Base-by-base conservation (phyloP, 345 rosid species). In the Syzygium oleosum region DNA sequence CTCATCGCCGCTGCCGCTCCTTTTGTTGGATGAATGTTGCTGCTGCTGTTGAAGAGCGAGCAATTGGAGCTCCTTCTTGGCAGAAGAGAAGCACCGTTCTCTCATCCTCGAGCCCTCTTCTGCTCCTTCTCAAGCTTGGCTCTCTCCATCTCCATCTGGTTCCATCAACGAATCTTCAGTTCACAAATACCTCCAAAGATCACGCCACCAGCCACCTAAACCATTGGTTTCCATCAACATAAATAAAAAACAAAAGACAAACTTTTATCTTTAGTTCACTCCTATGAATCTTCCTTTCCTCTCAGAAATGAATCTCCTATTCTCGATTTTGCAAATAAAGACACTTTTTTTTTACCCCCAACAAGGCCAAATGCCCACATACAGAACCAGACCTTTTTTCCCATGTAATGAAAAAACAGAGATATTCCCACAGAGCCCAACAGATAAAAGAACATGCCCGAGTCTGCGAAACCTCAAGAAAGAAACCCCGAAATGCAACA, bases 221-320 rank as follows among this genome's bases (percentile, higher is more conserved):
- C 93, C 95, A 92, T 90, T 93, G 46, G 91, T 87, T 90, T 95
- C 96, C 99, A 97, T 97, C 85, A 88, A 87, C 84, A 54, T 89
- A 87, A 53, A 12, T 38, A 38, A 73, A 51, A 46, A 85, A 41
- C 55, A 52, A 56, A 31, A 88, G 41, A 41, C 49, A 53, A 31
- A 65, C 51, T 68, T 46, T 16, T 22, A 41, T 63, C 77, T 63
- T 63, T 38, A 63, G 38, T 63, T 14, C 77, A 31, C 77, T 29
- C 19, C 77, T 63, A 29, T 19, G 19, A 63, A n/a, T 63, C 77
- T 14, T n/a, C 77, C 77, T 63, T n/a, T 19, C 38, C 38, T 14
- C 77, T 29, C 38, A 63, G 77, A 63, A 63, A 13, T 63, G 77
- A 63, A 63, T 63, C 38, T 63, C 38, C 77, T 63, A 14, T n/a